Conservation (phyloP, 2,329 filamentous ascomycete species). For the Ophiosphaerella korrae region DNA sequence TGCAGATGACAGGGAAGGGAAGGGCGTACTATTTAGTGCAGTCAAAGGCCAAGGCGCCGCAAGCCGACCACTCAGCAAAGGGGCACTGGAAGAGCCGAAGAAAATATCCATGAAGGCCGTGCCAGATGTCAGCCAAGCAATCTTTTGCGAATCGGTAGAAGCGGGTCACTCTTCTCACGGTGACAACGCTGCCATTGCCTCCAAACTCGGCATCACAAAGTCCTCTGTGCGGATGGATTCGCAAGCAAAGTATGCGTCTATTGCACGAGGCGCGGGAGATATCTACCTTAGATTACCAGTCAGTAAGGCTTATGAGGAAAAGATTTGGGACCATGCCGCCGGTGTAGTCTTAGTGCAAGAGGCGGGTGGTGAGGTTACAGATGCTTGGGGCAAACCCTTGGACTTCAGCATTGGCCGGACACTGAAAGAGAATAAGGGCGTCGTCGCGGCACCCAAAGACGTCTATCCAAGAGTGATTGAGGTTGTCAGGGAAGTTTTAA, state of each 20-base stretch:
- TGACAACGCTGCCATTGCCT: constrained; percentile 83
- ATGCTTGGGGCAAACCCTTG: constrained; percentile 80
- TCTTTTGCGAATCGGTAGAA: constrained; percentile 97
- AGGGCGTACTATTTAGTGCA: constrained; percentile 87
- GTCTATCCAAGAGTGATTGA: constrained; percentile 78
- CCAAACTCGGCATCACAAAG: constrained; percentile 82
- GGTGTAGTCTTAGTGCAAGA: constrained; percentile 94
- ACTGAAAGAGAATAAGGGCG: constrained; percentile 87
- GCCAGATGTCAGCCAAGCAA: constrained; percentile 75
- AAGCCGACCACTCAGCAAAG: constrained; percentile 72
- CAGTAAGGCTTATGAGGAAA: constrained; percentile 89
- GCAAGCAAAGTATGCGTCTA: constrained; percentile 96
- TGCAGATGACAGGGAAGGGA: constrained; percentile 73
- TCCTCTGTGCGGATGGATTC: constrained; percentile 96
- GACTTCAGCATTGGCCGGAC: constrained; percentile 89
- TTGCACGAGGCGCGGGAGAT: constrained; percentile 91
- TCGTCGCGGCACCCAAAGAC: constrained; percentile 81
- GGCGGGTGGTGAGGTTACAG: constrained; percentile 89
- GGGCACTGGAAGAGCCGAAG: constrained; percentile 60
- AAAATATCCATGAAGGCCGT: constrained; percentile 81
- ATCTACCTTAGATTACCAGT: constrained; percentile 91
- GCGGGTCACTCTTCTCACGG: constrained; percentile 88
- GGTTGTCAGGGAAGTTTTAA: constrained; percentile 80
- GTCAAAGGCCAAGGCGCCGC: constrained; percentile 78
- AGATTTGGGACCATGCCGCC: constrained; percentile 99